These are phyloP conservation scores for Fusarium anguioides DNA, from an alignment of 2,329 filamentous ascomycete species.

Conservation along the genomic window DNA sequence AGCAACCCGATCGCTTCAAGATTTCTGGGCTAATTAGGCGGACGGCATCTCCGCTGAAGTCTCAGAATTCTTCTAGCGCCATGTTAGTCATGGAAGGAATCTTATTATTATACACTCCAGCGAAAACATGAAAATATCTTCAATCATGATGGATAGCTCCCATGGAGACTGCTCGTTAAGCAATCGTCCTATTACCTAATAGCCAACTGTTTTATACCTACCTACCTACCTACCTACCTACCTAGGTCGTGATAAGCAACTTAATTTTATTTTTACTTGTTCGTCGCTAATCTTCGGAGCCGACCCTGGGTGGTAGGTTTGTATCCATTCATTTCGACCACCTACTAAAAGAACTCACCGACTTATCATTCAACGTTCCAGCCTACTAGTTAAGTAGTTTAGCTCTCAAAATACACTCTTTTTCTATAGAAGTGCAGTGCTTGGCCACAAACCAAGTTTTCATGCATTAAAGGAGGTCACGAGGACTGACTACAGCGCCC, in stretches of 20 bases:
- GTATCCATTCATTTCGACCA: neutral
- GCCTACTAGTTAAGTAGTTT: neutral
- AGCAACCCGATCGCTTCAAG: slow-evolving; percentile 4
- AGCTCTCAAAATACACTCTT: neutral
- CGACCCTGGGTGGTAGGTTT: too few relatives aligned
- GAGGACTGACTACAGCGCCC: slow-evolving; percentile 12
- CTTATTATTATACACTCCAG: neutral
- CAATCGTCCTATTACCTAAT: neutral
- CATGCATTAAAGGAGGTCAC: slow-evolving; percentile 31
- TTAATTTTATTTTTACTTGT: neutral
- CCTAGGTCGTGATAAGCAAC: neutral
- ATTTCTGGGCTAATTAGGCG: neutral
- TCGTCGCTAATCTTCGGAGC: slow-evolving; percentile 13
- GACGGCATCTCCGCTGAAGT: slow-evolving; percentile 20
- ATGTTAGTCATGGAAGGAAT: slow-evolving; percentile 2
- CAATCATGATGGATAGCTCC: neutral
- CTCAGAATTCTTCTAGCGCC: slow-evolving; percentile 23
- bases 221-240: too few relatives aligned
- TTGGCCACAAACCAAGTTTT: slow-evolving; percentile 11
- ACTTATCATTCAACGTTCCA: slow-evolving; percentile 12
- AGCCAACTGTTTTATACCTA: too few relatives aligned
- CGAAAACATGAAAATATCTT: neutral
- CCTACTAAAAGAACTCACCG: slow-evolving; percentile 14
- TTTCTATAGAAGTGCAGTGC: neutral
- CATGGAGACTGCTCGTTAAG: neutral